Evolutionary conservation across 2,329 filamentous ascomycete species (phyloP), one percentile per base, ranked within the genome.

Genomic region (Tolypocladium ovalisporum): DNA sequence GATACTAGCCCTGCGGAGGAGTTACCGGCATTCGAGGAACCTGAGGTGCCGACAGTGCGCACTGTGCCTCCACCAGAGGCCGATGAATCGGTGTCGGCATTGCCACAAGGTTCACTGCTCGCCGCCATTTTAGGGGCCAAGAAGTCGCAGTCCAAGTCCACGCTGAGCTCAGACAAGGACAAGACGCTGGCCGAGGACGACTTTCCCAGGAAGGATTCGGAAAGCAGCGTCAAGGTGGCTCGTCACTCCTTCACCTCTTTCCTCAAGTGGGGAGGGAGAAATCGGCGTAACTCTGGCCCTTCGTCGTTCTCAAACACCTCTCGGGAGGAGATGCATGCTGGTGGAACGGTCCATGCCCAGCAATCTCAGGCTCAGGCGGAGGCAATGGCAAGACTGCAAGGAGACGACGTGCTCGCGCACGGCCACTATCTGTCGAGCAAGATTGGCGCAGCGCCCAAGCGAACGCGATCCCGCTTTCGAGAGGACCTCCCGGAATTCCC

Each of bases 241-340:
- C 72, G 74, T 24, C 65, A 78, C 36, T 80, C 86, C 0, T 88
- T 91, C 77, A 83, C 85, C 4, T 85, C 88, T 0, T 82, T 97
- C 39, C 90, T 97, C 72, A 84, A 83, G 65, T 87, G 87, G 70
- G 82, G 82, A 34, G 79, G 76, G 73, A 76, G 82, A 77, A 78
- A 76, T 70, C 76, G 81, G 74, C 71, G 83, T 71, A 67, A 75
- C 67, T 72, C 80, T 68, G 61, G 78, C 68, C 79, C 87, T 4
- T 88, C 89, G 0, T 91, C 92, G n/a, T 94, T 96, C 68, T 91
- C 90, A 5, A 96, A 96, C 66, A 89, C 90, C 0, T 96, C 92
- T 1, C 83, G 91, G 61, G 92, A 96, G 66, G 95, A 92, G 19
- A 93, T 96, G 78, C 73, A 77, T 53, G 71, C 70, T 15, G 69